phyloP scores from a whole-genome alignment of 768 basidiomycete species.

The Sistotremastrum suecicum region DNA sequence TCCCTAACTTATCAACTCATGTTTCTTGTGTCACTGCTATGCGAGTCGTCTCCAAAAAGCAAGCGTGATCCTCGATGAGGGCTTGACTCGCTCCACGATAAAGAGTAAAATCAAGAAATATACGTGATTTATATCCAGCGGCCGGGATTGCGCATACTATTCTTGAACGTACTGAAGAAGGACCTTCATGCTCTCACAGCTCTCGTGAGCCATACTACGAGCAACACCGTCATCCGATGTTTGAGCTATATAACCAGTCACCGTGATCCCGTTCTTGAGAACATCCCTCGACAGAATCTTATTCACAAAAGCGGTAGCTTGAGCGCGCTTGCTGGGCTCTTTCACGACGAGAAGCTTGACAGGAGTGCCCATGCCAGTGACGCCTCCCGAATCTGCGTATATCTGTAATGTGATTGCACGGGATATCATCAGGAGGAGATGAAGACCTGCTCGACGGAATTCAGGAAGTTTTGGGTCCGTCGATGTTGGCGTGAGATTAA shows the following conservation, averaged over 20 bases:
- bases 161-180: too few species aligned
- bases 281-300: conserved; percentile 9
- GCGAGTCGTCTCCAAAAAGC: too few species aligned
- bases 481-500: conserved; percentile 27
- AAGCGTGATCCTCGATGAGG: too few species aligned
- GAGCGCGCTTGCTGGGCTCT: background rate
- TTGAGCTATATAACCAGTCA: conserved; percentile 52
- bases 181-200: conserved; percentile 22
- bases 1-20: too few species aligned
- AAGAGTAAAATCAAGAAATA: too few species aligned
- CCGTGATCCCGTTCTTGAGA: conserved; percentile 38
- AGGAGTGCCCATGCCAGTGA: background rate
- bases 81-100: too few species aligned
- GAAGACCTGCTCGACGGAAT: conserved; percentile 74
- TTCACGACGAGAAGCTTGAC: too few species aligned
- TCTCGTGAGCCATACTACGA: conserved; percentile 65
- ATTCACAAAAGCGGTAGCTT: background rate
- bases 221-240: conserved; percentile 64
- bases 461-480: conserved; percentile 57
- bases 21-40: too few species aligned
- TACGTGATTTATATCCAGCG: too few species aligned
- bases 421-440: conserved; percentile 62
- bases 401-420: conserved; percentile 38
- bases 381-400: conserved; percentile 24
- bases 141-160: too few species aligned